phyloP scores from a whole-genome alignment of 148 eudicot species.

The Camellia japonica region DNA sequence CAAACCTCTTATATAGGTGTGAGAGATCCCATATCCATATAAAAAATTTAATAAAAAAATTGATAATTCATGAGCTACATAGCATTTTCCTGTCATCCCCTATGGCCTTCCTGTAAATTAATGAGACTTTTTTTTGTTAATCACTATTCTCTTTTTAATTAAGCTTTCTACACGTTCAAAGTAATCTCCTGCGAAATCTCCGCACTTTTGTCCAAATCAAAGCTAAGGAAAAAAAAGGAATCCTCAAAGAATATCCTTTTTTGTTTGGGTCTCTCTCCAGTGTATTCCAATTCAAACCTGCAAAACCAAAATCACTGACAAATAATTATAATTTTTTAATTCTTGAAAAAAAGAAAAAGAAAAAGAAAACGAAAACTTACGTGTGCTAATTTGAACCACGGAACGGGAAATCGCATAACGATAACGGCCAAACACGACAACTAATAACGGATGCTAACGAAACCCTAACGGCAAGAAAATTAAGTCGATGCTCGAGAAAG shows the following conservation, averaged over 20 bases:
- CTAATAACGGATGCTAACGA: conserved; percentile 18
- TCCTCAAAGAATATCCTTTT: not conserved
- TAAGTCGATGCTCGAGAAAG: not conserved
- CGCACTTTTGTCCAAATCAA: not conserved
- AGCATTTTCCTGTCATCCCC: too few species aligned
- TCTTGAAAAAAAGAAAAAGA: not conserved
- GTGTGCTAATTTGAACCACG: not conserved
- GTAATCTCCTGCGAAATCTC: not conserved
- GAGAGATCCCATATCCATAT: too few species aligned
- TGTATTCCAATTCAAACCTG: not conserved
- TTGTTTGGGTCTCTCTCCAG: not conserved
- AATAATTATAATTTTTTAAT: not conserved
- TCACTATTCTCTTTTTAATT: not conserved
- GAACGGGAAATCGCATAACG: not conserved
- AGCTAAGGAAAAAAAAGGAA: not conserved
- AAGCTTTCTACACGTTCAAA: not conserved
- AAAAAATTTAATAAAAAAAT: too few species aligned
- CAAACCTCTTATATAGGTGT: too few species aligned
- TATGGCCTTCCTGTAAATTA: too few species aligned
- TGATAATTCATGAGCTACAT: too few species aligned
- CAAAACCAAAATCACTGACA: not conserved
- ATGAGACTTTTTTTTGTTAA: too few species aligned
- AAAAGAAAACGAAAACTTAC: not conserved
- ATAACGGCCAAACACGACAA: not conserved
- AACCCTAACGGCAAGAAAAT: conserved; percentile 25